Percentiles rank a stretch among this genome's conserved stretches.
These are phyloP conservation scores for Kwoniella pini DNA, from an alignment of 768 basidiomycete species.

Conservation along the genomic window DNA sequence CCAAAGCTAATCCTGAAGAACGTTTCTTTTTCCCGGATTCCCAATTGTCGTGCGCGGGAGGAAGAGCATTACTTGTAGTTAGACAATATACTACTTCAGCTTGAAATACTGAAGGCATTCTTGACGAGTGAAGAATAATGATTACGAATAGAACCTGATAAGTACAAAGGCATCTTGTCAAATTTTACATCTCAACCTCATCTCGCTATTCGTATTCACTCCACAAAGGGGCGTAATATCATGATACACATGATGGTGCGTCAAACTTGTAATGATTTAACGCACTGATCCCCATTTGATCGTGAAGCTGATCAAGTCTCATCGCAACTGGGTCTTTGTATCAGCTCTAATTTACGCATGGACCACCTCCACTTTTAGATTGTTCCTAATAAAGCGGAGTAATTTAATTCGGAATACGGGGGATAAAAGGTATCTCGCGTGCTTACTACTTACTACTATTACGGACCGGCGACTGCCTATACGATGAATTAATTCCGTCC, in stretches of 20 bases:
- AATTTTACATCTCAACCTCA: no score
- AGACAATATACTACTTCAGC: constrained; percentile 6
- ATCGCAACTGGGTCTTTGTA: no score
- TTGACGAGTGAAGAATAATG: background rate
- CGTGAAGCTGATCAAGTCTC: no score
- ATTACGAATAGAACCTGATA: no score
- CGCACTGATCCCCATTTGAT: no score
- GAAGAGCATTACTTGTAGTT: background rate
- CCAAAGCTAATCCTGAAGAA: constrained; percentile 7
- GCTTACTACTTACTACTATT: background rate
- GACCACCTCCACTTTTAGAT: background rate
- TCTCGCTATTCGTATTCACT: no score
- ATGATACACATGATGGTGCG: no score
- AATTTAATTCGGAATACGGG: constrained; percentile 14
- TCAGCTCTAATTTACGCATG: background rate
- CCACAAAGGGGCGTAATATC: no score
- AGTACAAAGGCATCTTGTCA: no score
- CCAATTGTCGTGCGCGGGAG: background rate
- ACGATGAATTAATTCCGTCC: no score
- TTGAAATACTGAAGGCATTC: constrained; percentile 4
- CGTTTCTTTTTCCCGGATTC: constrained; percentile 12
- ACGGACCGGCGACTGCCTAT: background rate
- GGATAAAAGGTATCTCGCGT: constrained; percentile 1
- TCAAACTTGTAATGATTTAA: no score
- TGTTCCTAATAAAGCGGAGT: background rate